A percentile compares a stretch with the other conserved stretches of the same genome.
These are phyloP conservation scores for Trichoderma parareesei DNA, from an alignment of 495 filamentous ascomycete species.

Conservation along the genomic window DNA sequence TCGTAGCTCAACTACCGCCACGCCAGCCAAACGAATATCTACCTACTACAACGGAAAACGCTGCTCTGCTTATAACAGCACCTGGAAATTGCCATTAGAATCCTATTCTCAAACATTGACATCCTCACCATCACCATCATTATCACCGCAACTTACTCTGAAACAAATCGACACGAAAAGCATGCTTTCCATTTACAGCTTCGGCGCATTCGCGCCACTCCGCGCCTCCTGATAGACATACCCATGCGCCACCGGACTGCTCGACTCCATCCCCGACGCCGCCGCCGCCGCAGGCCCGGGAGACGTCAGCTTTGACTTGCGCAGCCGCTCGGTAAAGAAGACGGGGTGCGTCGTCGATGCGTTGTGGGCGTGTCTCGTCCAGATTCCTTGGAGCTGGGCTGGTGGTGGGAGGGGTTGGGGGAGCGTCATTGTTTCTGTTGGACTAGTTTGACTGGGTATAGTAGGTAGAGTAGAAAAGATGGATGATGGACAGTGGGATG, in stretches of 20 bases:
- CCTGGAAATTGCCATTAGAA: too few relatives aligned
- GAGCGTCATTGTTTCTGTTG: not conserved
- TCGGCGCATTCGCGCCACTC: constrained; percentile 23
- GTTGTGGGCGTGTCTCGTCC: constrained; percentile 19
- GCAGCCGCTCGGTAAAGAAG: constrained; percentile 49
- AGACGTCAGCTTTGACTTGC: constrained; percentile 23
- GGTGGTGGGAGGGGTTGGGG: constrained; percentile 2
- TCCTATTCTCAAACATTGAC: not conserved
- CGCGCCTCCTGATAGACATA: constrained; percentile 41
- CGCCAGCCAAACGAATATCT: too few relatives aligned
- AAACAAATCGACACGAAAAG: not conserved
- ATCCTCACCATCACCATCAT: not conserved
- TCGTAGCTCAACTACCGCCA: not conserved
- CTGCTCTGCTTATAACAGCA: too few relatives aligned
- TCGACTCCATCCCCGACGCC: constrained; percentile 15
- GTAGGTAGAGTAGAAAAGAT: too few relatives aligned
- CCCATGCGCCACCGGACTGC: constrained; percentile 43
- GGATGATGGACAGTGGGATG: too few relatives aligned
- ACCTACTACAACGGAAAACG: too few relatives aligned
- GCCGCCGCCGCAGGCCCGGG: constrained; percentile 14
- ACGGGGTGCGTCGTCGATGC: constrained; percentile 46
- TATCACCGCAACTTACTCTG: not conserved
- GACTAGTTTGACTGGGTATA: too few relatives aligned
- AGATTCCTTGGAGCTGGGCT: not conserved
- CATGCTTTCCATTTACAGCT: constrained; percentile 29